These are phyloP conservation scores for Xylaria grammica DNA, from an alignment of 495 filamentous ascomycete species.

Conservation along the genomic window DNA sequence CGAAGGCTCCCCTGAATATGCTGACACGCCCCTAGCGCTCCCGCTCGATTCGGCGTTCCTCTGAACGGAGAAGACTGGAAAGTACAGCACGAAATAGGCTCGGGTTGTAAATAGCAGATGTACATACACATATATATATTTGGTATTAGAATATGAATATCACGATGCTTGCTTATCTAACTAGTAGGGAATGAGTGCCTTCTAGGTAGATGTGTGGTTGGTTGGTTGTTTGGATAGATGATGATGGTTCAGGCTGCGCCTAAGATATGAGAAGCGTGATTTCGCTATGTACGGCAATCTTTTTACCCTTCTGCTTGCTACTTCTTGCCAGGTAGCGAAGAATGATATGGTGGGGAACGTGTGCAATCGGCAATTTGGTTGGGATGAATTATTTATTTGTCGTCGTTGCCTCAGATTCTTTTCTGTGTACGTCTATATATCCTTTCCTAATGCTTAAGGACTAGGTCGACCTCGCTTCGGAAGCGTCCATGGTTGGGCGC, in stretches of 20 bases:
- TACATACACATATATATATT: neutral
- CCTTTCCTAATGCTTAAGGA: slow-evolving; percentile 15
- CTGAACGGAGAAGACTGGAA: neutral
- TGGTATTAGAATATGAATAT: neutral
- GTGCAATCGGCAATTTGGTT: neutral
- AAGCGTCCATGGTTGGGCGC: slow-evolving; percentile 58
- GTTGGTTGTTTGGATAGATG: neutral
- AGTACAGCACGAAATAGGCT: neutral
- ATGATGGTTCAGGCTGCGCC: neutral
- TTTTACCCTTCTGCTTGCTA: neutral
- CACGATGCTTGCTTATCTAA: slow-evolving; percentile 5
- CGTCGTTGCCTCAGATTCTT: too few relatives aligned
- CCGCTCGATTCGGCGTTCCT: too few relatives aligned
- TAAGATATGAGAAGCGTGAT: neutral
- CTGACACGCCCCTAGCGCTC: too few relatives aligned
- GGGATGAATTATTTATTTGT: too few relatives aligned
- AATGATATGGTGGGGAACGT: neutral
- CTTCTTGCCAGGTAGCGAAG: neutral
- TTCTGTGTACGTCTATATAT: too few relatives aligned
- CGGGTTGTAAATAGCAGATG: neutral
- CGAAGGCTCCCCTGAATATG: neutral
- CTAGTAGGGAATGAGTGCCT: neutral
- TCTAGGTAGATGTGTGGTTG: neutral
- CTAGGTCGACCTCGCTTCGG: slow-evolving; percentile 45
- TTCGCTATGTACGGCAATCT: neutral